phyloP scores from a whole-genome alignment of 192 early-diverging fungal species.

The Dissophora ornata region DNA sequence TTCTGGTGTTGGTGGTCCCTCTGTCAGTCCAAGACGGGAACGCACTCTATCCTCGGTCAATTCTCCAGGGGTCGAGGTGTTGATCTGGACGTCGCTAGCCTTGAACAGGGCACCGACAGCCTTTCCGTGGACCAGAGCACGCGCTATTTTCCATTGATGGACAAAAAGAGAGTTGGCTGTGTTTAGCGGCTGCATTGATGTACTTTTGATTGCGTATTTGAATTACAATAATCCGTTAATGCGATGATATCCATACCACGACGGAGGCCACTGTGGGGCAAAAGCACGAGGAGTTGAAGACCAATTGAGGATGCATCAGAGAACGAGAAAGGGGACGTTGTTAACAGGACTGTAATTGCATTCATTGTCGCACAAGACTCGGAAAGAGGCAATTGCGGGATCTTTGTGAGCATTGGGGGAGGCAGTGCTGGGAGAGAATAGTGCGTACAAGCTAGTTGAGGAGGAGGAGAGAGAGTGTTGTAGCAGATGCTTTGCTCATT shows the following conservation, averaged over 20 bases:
- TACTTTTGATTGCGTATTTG: too few relatives aligned
- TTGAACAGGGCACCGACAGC: constrained; percentile 68
- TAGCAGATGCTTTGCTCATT: background rate
- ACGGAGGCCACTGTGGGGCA: constrained; percentile 58
- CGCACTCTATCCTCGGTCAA: constrained; percentile 41
- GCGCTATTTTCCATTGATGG: constrained; percentile 48
- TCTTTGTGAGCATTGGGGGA: too few relatives aligned
- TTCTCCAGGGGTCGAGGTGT: constrained; percentile 34
- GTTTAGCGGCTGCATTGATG: background rate
- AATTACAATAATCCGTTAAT: too few relatives aligned
- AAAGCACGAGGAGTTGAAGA: background rate
- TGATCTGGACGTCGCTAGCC: constrained; percentile 58
- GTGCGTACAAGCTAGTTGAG: background rate
- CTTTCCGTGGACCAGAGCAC: constrained; percentile 71
- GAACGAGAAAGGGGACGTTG: too few relatives aligned
- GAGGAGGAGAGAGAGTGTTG: background rate
- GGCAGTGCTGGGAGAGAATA: too few relatives aligned
- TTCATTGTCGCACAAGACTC: too few relatives aligned
- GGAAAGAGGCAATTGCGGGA: too few relatives aligned
- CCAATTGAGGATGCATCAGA: background rate
- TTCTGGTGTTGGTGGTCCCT: constrained; percentile 29
- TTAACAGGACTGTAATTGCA: too few relatives aligned
- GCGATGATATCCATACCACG: constrained; percentile 52
- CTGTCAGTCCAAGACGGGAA: constrained; percentile 33
- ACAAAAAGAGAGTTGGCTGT: background rate